Base-by-base conservation (phyloP, 2,329 filamentous ascomycete genomes). In the Fusarium floridanum region DNA sequence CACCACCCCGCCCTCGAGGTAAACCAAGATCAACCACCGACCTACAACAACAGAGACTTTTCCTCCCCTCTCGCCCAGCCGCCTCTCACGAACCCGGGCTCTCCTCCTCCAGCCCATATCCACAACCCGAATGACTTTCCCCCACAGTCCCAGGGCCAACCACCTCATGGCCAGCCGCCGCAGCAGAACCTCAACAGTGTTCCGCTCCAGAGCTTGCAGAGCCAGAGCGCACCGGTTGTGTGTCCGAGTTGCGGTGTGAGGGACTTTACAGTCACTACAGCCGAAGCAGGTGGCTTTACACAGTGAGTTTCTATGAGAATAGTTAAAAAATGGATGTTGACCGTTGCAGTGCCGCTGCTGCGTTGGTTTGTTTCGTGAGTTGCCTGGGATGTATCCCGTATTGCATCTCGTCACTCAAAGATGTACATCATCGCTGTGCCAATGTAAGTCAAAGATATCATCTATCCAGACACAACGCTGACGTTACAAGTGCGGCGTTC, bases 381-480 rank as follows among this genome's bases (percentile, higher is more conserved):
- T 76, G 73, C n/a, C 10, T 77, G 29, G 76, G 74, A 60, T 78
- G 74, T 43, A 68, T 78, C 16, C 74, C 77, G 0, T 79, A 77
- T 39, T 67, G 39, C 36, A 72, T 79, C 64, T 12, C 27, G 11
- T 61, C 48, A 0, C 48, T 75, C 11, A 79, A 78, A 45, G 73
- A 79, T 61, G 76, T 77, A 5, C 55, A 72, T n/a, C 77, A 79
- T 63, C 41, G 61, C 12, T 79, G 77, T 32, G 64, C 71, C 14
- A 72, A 75, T 16, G 76, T 78, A 66, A 66, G 76, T 68, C 6
- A 9, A 14, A 17, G 0, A 20, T 5, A 2, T 8, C 24, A 5
- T 27, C 41, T 4, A 12, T 4, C 2, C 2, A 14, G 14, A n/a
- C 22, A 7, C 29, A 29, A 10, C 2, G 9, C 59, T 72, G 5